Evolutionary conservation across 164 flowering plant genomes (phyloP).

Genomic region (Chimonanthus praecox): DNA sequence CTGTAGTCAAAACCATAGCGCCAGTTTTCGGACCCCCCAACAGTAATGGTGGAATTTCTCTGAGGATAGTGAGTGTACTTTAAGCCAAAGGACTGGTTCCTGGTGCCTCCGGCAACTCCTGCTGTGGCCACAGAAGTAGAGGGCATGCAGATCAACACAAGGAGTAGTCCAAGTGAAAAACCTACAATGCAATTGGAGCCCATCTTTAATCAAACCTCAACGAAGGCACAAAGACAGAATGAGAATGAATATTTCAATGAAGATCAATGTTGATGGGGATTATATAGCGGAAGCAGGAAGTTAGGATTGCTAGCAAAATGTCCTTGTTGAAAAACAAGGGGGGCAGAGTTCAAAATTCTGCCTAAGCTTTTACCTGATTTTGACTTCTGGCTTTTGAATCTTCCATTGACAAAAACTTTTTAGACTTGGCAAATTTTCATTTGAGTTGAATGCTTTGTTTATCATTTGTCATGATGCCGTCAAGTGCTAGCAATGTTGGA

Average conservation of each 20-base stretch:
- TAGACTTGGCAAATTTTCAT: too few relatives aligned
- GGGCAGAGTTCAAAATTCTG: not conserved
- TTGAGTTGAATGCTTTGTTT: too few relatives aligned
- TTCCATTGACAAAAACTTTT: not conserved
- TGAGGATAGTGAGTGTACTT: not conserved
- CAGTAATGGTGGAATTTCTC: conserved; percentile 8
- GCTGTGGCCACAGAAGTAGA: not conserved
- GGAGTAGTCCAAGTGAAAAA: not conserved
- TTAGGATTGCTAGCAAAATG: not conserved
- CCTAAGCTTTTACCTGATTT: not conserved
- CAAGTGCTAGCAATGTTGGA: too few relatives aligned
- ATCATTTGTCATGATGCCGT: too few relatives aligned
- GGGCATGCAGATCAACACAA: not conserved
- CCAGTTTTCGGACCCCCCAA: conserved; percentile 47
- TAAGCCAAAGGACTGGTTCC: not conserved
- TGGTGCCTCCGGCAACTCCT: not conserved
- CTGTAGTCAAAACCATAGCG: conserved; percentile 45
- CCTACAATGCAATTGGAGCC: not conserved
- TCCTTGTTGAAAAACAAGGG: not conserved
- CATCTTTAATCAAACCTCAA: not conserved
- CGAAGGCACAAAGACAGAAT: not conserved
- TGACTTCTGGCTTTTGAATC: not conserved
- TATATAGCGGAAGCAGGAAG: not conserved
- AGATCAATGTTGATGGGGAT: not conserved
- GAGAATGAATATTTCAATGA: not conserved